Base-by-base conservation (phyloP, 345 rosid species). In the Geranium rotundifolium region DNA sequence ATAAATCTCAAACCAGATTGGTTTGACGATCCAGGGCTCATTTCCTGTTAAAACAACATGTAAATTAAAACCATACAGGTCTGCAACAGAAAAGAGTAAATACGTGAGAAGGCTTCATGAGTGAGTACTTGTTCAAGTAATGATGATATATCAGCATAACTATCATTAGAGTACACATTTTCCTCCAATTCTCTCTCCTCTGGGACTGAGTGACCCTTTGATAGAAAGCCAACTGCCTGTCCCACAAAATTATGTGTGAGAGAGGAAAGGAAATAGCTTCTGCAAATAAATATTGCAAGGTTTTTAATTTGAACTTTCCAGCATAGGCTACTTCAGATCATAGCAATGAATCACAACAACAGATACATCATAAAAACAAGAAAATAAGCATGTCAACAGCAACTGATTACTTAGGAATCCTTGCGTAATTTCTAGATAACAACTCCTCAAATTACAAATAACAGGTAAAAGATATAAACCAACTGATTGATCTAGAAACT, bases 1-100 rank as follows among this genome's bases (percentile, higher is more conserved):
- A 92, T 83, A 78, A 84, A 92, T 74, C 90, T 84, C 75, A 92
- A 76, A 71, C 97, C 90, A 57, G 97, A 79, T 64, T 82, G 95
- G 66, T 79, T 81, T 50, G 89, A 81, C 63, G 82, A 75, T 61
- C 69, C 84, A 63, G 85, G 76, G 65, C 79, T 67, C 82, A 86
- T 72, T 69, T 87, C 88, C 98, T 92, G 80, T 57, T 68, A 46
- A 49, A 77, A 62, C 66, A 64, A 68, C 76, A 31, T 65, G 1
- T 66, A 46, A 46, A 46, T 46, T 46, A 46, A 14, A 46, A 46
- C 52, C 52, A 46, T 46, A 46, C 10, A 46, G 16, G 16, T 12
- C 52, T 46, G 52, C 52, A 7, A 10, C 3, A 46, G 52, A 46
- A 46, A 46, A 46, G 3, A 7, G 52, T 46, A 46, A 9, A 46